phyloP scores from a whole-genome alignment of 2,329 filamentous ascomycete genomes.

The Orbilia ellipsospora region DNA sequence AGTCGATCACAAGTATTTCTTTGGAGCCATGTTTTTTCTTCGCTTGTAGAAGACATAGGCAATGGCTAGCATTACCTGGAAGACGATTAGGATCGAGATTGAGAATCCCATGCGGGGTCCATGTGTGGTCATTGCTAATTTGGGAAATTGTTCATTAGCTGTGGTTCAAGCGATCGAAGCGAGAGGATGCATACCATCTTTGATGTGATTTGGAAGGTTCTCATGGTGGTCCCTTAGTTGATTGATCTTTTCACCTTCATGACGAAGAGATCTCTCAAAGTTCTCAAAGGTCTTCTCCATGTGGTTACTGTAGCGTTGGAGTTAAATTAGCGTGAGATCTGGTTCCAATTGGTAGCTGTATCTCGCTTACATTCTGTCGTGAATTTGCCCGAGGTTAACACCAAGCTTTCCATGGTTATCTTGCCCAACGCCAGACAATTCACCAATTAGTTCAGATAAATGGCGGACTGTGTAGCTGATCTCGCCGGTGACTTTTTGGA shows the following conservation, averaged over 20 bases:
- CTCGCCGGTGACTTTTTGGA: constrained; percentile 47
- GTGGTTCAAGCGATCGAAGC: background rate
- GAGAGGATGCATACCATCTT: constrained; percentile 28
- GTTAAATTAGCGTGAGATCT: constrained; percentile 5
- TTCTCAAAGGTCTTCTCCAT: constrained; percentile 33
- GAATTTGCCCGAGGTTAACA: constrained; percentile 25
- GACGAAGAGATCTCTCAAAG: constrained; percentile 41
- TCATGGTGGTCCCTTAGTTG: constrained; percentile 46
- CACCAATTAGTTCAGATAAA: constrained; percentile 10
- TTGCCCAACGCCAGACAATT: constrained; percentile 9
- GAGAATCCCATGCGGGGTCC: constrained; percentile 71
- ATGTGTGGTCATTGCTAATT: constrained; percentile 66
- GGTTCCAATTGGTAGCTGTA: background rate
- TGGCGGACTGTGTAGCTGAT: constrained; percentile 24
- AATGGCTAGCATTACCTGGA: constrained; percentile 76
- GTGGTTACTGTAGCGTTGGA: constrained; percentile 14
- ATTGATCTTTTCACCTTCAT: constrained; percentile 45
- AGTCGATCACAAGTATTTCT: constrained; percentile 79
- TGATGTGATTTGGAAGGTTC: constrained; percentile 36
- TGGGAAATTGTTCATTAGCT: background rate
- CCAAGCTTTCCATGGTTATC: constrained; percentile 1
- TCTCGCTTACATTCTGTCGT: constrained; percentile 27
- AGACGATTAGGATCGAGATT: constrained; percentile 77
- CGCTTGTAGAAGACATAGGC: constrained; percentile 83
- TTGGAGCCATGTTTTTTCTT: constrained; percentile 78